These are phyloP conservation scores for Coffea eugenioides DNA, from an alignment of 257 asterid species.

Conservation along the genomic window DNA sequence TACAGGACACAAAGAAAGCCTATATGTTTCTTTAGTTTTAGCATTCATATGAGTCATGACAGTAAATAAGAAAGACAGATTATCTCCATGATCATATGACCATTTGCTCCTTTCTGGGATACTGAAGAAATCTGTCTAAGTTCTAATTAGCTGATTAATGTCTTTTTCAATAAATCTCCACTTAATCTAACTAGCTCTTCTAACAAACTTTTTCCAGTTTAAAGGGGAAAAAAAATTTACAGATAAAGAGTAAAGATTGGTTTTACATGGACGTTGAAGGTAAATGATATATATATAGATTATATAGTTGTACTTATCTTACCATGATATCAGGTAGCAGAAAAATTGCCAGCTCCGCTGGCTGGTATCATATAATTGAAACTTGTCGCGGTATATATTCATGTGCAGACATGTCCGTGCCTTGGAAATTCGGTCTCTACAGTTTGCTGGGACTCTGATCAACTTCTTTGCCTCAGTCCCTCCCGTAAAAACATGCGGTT, in stretches of 20 bases:
- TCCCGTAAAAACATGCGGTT: not conserved
- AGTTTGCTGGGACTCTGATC: not conserved
- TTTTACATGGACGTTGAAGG: not conserved
- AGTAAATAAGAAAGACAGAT: too few relatives aligned
- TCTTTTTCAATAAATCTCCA: not conserved
- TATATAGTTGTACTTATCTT: not conserved
- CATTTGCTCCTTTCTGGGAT: not conserved
- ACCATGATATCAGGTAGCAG: not conserved
- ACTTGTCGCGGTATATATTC: conserved; percentile 1
- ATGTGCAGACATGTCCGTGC: conserved; percentile 7
- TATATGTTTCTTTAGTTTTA: too few relatives aligned
- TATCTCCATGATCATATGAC: not conserved
- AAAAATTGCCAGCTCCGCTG: not conserved
- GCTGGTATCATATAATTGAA: not conserved
- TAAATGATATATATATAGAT: not conserved
- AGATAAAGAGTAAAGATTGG: not conserved
- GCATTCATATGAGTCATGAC: too few relatives aligned
- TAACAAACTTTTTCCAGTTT: too few relatives aligned
- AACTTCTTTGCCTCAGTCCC: not conserved
- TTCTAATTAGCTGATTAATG: not conserved
- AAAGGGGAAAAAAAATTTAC: too few relatives aligned
- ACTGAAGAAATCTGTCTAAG: not conserved
- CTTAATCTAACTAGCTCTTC: not conserved
- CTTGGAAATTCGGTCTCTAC: not conserved
- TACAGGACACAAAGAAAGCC: too few relatives aligned